Evolutionary conservation across 202 grass and related monocot species (phyloP).

Genomic region (Miscanthus sacchariflorus): DNA sequence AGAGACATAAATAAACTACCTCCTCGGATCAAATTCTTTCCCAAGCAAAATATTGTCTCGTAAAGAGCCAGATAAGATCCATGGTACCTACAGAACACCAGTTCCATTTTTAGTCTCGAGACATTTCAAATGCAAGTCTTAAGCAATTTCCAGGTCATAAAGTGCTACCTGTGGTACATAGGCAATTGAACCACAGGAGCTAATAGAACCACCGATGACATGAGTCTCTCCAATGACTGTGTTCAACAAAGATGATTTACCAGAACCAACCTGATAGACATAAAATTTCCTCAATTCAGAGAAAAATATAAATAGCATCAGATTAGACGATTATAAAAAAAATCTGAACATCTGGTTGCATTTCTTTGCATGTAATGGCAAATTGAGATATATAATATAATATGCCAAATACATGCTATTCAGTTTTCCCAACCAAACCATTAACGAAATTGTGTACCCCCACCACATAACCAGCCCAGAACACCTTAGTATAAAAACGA

Average conservation of each 20-base stretch:
- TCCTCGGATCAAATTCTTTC: slow-evolving; percentile 73
- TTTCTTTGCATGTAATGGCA: slow-evolving; percentile 2
- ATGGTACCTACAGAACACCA: slow-evolving; percentile 74
- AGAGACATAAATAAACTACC: slow-evolving; percentile 53
- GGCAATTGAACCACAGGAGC: slow-evolving; percentile 62
- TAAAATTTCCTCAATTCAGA: slow-evolving; percentile 37
- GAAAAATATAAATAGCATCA: slow-evolving; percentile 19
- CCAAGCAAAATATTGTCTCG: slow-evolving; percentile 95
- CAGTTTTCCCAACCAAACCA: slow-evolving; percentile 32
- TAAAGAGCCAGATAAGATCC: slow-evolving; percentile 88
- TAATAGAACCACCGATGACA: slow-evolving; percentile 65
- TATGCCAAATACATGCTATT: slow-evolving; percentile 28
- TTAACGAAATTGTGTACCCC: slow-evolving; percentile 16
- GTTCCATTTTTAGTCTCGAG: slow-evolving; percentile 29
- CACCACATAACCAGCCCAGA: slow-evolving; percentile 21
- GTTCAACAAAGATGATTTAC: slow-evolving; percentile 95
- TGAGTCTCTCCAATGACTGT: slow-evolving; percentile 84
- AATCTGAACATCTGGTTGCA: not conserved
- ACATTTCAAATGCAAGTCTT: slow-evolving; percentile 26
- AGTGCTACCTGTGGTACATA: slow-evolving; percentile 89
- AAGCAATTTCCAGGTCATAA: slow-evolving; percentile 50
- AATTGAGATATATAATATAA: not conserved
- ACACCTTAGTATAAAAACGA: slow-evolving; percentile 18
- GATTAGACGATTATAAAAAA: not conserved
- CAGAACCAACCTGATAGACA: slow-evolving; percentile 86